phyloP scores from a whole-genome alignment of 2,329 filamentous ascomycete genomes.

The Magnaporthiopsis rhizophila region DNA sequence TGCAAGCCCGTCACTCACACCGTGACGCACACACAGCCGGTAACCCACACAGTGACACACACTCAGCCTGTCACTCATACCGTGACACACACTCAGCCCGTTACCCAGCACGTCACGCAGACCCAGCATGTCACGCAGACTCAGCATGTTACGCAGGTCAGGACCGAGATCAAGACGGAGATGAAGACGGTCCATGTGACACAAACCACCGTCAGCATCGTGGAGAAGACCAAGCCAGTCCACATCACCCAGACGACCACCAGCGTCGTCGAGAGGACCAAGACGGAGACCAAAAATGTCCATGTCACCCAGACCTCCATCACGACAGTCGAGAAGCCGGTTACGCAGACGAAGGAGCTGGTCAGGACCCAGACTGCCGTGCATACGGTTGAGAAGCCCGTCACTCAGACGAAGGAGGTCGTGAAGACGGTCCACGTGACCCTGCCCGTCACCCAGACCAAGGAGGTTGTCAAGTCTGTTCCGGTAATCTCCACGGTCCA shows the following conservation, averaged over 20 bases:
- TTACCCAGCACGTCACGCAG: neutral
- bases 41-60: neutral
- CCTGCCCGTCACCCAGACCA: neutral
- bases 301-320: neutral
- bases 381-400: neutral
- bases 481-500: neutral
- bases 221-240: neutral
- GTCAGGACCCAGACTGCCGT: neutral
- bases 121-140: neutral
- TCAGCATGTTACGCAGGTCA: neutral
- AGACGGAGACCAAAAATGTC: neutral
- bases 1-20: neutral
- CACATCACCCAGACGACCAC: neutral
- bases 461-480: neutral
- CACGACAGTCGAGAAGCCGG: neutral
- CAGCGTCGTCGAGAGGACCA: neutral
- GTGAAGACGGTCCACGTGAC: slow-evolving; percentile 1
- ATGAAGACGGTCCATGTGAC: neutral
- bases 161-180: neutral
- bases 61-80: neutral
- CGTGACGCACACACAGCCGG: neutral
- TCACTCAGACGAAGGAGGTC: neutral
- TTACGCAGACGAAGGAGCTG: neutral
- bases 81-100: neutral
- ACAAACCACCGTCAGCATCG: neutral